Conservation (phyloP, 2,329 filamentous ascomycete genomes). For the Curvularia verruculosa region DNA sequence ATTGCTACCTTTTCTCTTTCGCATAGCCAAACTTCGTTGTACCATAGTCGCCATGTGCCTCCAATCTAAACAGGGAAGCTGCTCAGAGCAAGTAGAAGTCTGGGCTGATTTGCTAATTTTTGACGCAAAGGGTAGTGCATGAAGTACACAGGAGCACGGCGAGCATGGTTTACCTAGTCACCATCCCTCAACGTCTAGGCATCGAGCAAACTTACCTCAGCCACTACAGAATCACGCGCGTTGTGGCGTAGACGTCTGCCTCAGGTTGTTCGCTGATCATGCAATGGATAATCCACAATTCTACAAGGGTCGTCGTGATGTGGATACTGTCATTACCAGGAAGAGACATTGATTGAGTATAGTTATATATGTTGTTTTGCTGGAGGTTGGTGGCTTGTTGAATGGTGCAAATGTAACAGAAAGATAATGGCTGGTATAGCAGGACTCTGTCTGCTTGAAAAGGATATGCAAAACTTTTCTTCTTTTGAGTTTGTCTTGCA, state of each 20-base stretch:
- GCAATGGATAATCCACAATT: slow-evolving; percentile 18
- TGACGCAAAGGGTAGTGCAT: slow-evolving; percentile 5
- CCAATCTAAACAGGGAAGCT: background rate
- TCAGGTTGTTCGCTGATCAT: slow-evolving; percentile 27
- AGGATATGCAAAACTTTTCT: slow-evolving; percentile 2
- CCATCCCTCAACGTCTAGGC: slow-evolving; percentile 27
- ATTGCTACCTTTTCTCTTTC: background rate
- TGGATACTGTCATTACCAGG: slow-evolving; percentile 12
- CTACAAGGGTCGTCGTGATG: slow-evolving; percentile 20
- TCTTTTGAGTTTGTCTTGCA: slow-evolving; percentile 25
- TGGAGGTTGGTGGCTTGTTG: slow-evolving; percentile 35
- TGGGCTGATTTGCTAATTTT: background rate
- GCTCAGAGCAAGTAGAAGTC: background rate
- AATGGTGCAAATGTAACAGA: slow-evolving; percentile 20
- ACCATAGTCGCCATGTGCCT: background rate
- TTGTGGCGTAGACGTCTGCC: slow-evolving; percentile 17
- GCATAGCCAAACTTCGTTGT: background rate
- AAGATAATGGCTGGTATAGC: slow-evolving; percentile 2
- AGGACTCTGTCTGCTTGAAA: background rate
- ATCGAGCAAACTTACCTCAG: slow-evolving; percentile 5
- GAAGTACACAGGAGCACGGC: slow-evolving; percentile 4
- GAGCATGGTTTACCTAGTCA: slow-evolving; percentile 1
- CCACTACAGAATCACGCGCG: slow-evolving; percentile 6
- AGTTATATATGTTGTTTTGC: slow-evolving; percentile 11
- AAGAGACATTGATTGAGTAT: slow-evolving; percentile 22